These are phyloP conservation scores for Arthrobotrys sinensis DNA, from an alignment of 2,329 filamentous ascomycete species.

Conservation along the genomic window DNA sequence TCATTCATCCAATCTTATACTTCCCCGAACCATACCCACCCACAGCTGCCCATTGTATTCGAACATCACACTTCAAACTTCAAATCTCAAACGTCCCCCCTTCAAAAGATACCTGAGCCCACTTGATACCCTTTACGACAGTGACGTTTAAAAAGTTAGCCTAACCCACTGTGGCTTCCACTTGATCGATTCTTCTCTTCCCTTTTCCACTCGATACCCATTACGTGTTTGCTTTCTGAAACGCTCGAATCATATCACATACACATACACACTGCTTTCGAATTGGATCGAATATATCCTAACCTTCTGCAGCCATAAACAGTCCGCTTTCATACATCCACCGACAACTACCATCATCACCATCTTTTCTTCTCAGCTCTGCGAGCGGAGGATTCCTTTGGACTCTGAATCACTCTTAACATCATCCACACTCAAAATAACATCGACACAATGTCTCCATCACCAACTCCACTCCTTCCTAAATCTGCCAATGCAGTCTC, in stretches of 20 bases:
- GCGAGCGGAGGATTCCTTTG: slow-evolving; percentile 16
- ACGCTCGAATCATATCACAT: slow-evolving; percentile 18
- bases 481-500: slow-evolving; percentile 54
- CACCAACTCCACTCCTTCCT: slow-evolving; percentile 42
- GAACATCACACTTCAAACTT: slow-evolving; percentile 8
- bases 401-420: background rate
- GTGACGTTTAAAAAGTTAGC: slow-evolving; percentile 58
- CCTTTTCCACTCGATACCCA: slow-evolving; percentile 44
- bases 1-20: slow-evolving; percentile 32
- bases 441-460: slow-evolving; percentile 48
- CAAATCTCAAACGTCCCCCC: background rate
- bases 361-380: slow-evolving; percentile 1
- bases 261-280: slow-evolving; percentile 7
- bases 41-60: slow-evolving; percentile 25
- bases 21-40: slow-evolving; percentile 30
- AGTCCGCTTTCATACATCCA: slow-evolving; percentile 16
- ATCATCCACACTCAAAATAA: background rate
- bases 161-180: slow-evolving; percentile 26
- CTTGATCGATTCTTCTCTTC: slow-evolving; percentile 24
- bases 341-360: slow-evolving; percentile 2
- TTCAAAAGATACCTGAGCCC: slow-evolving; percentile 10
- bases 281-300: slow-evolving; percentile 30
- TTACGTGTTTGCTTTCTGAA: slow-evolving; percentile 16
- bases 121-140: slow-evolving; percentile 57
- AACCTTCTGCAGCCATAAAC: slow-evolving; percentile 29